Base-by-base conservation (phyloP, 306 rosid genomes). In the Vigna trinervia region DNA sequence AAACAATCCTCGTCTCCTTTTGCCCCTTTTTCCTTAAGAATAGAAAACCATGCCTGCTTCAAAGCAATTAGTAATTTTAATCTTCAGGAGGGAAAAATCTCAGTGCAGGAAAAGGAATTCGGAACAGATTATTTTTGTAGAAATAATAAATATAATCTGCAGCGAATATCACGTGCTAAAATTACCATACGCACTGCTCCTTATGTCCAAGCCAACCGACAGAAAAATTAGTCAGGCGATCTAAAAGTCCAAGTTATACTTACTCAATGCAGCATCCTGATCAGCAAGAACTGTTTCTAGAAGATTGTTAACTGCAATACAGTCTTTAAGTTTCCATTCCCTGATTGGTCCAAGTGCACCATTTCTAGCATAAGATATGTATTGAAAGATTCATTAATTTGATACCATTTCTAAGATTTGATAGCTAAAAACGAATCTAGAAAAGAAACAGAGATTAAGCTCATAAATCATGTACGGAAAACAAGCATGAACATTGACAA, bases 321-420 rank as follows among this genome's bases (percentile, higher is more conserved):
- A 90, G 74, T 95, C 99, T 80, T 79, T 85, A 38, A 95, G 96
- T 74, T 83, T 88, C 99, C 98, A 92, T 79, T 87, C 88, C 73
- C 71, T 61, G 65, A 88, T 75, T 17, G 82, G 91, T 84, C 97
- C 96, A 22, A 86, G 86, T 59, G 94, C 90, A 80, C 90, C 99
- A 84, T 85, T 88, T 43, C 97, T 95, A 60, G 50, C 43, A 78
- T 20, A 39, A 75, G 15, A 75, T 52, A 53, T 69, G 61, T 56
- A 81, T 58, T 47, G 48, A 74, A 64, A 54, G 46, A 71, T 72
- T 76, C 36, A 73, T 56, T 12, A 3, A 5, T 30, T 30, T 30
- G 69, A 17, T 13, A 30, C 56, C 54, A 61, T 61, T 63, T 61
- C 71, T 20, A 48, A 45, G 36, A 45, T 58, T 62, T 1, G 13